Evolutionary conservation across 2,329 filamentous ascomycete species (phyloP).

Genomic region (Knufia petricola): DNA sequence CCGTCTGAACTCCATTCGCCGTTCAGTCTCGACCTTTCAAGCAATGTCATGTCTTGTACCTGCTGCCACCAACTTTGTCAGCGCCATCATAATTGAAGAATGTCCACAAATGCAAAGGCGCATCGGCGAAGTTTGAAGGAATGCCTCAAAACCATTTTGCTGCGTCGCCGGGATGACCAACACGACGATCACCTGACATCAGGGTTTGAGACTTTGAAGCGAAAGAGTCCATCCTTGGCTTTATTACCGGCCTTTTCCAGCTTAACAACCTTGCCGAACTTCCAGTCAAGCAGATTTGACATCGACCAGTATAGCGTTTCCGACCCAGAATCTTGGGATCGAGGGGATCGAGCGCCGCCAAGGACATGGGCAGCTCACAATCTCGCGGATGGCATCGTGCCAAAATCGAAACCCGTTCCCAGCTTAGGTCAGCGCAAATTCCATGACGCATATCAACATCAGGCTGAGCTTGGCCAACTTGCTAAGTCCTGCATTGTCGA

Average conservation of each 20-base stretch:
- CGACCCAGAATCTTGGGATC: conserved; percentile 10
- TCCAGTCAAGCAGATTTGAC: conserved; percentile 13
- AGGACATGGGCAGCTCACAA: not conserved
- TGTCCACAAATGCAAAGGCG: conserved; percentile 12
- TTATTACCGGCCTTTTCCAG: conserved; percentile 11
- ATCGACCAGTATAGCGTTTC: conserved; percentile 15
- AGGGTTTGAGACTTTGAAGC: conserved; percentile 19
- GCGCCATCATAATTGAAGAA: conserved; percentile 4
- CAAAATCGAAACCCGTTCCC: conserved; percentile 8
- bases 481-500: conserved; percentile 2
- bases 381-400: too few relatives aligned
- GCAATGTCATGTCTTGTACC: conserved; percentile 8
- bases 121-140: conserved; percentile 21
- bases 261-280: conserved; percentile 13
- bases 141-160: conserved; percentile 16
- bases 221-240: conserved; percentile 11
- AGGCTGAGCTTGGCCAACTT: conserved; percentile 2
- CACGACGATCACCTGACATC: conserved; percentile 11
- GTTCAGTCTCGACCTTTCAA: not conserved
- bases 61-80: conserved; percentile 1
- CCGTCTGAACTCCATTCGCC: not conserved
- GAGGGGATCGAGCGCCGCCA: conserved; percentile 7
- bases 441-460: conserved; percentile 17
- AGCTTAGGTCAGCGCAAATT: conserved; percentile 18
- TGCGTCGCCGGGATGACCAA: conserved; percentile 7